Conservation (phyloP, 2,329 filamentous ascomycete genomes). For the Zymoseptoria ardabiliae region DNA sequence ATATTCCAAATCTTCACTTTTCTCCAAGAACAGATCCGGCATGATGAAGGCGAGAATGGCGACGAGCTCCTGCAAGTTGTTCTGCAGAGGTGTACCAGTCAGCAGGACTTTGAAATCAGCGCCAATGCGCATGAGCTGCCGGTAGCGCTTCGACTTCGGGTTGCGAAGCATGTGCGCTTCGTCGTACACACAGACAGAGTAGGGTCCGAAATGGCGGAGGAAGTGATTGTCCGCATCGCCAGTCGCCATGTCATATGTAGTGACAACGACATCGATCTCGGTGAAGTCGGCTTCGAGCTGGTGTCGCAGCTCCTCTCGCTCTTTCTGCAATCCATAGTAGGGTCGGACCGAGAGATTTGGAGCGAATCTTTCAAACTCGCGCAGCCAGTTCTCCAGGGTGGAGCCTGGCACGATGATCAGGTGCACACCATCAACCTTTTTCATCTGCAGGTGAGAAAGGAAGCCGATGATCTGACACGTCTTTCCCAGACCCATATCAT, state of each 20-base stretch:
- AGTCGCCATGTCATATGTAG: conserved; percentile 60
- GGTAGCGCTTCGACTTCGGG: conserved; percentile 71
- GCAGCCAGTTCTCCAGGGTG: conserved; percentile 91
- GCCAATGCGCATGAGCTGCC: conserved; percentile 67
- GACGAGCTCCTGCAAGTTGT: conserved; percentile 88
- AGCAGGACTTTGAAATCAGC: conserved; percentile 81
- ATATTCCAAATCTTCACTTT: conserved; percentile 69
- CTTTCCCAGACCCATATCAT: conserved; percentile 94
- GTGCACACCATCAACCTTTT: conserved; percentile 61
- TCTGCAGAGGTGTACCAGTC: conserved; percentile 84
- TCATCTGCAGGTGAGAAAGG: conserved; percentile 72
- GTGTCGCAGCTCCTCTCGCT: conserved; percentile 61
- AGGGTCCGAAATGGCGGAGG: conserved; percentile 48
- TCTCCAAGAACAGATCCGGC: conserved; percentile 69
- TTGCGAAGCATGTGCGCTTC: conserved; percentile 95
- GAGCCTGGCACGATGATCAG: conserved; percentile 87
- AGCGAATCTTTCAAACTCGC: conserved; percentile 83
- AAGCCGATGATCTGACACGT: conserved; percentile 95
- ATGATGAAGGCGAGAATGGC: conserved; percentile 92
- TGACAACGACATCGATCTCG: conserved; percentile 63
- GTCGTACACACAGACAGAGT: conserved; percentile 67
- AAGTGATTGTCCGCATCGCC: conserved; percentile 57
- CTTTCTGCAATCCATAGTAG: conserved; percentile 63
- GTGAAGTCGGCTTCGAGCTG: conserved; percentile 56
- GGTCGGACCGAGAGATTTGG: conserved; percentile 64